These are phyloP conservation scores for Malania oleifera DNA, from an alignment of 164 flowering plant species.

Conservation along the genomic window DNA sequence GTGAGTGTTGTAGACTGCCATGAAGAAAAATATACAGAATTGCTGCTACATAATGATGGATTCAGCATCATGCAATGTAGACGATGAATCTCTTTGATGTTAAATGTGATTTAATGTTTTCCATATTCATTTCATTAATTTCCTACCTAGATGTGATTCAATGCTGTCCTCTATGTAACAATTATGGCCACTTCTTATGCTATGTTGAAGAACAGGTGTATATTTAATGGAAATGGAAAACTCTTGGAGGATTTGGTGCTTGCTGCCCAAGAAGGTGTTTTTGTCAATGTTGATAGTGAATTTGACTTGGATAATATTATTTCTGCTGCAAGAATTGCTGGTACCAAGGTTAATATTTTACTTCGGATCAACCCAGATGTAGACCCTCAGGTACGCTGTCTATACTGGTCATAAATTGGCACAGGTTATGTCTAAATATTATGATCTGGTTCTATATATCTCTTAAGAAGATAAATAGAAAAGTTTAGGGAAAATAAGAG, in stretches of 20 bases:
- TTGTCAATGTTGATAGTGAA: conserved; percentile 92
- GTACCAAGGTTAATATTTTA: conserved; percentile 72
- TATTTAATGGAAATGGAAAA: conserved; percentile 97
- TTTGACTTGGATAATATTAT: conserved; percentile 94
- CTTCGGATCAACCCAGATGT: conserved; percentile 98
- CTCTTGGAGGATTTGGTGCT: conserved; percentile 82
- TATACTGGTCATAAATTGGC: too few relatives aligned
- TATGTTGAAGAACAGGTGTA: conserved; percentile 45
- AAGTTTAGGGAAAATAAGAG: too few relatives aligned
- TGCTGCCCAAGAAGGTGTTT: conserved; percentile 87
- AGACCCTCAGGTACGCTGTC: conserved; percentile 75
- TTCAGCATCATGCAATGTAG: too few relatives aligned
- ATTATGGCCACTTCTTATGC: neutral
- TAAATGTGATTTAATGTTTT: too few relatives aligned
- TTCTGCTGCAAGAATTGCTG: conserved; percentile 70
- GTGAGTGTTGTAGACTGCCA: too few relatives aligned
- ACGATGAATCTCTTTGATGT: too few relatives aligned
- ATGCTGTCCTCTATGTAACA: neutral
- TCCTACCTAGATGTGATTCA: neutral
- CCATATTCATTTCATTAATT: too few relatives aligned
- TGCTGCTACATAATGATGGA: too few relatives aligned
- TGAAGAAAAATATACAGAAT: too few relatives aligned
- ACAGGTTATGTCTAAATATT: too few relatives aligned
- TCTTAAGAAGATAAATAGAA: too few relatives aligned
- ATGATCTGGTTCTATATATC: too few relatives aligned